These are phyloP conservation scores for Hericium erinaceus DNA, from an alignment of 768 basidiomycete genomes.

Conservation along the genomic window DNA sequence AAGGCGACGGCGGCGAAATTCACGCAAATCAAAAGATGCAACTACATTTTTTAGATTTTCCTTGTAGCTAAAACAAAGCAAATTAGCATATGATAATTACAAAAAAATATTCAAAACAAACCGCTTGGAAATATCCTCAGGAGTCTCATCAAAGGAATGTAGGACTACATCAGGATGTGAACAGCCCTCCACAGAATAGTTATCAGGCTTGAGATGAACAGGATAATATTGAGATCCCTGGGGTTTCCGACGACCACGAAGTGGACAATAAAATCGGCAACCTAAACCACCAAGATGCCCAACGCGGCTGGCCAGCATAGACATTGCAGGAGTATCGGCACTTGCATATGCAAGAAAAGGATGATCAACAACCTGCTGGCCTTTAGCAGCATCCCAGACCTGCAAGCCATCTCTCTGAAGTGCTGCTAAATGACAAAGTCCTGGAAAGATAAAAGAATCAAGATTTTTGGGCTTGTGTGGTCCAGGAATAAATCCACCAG, in stretches of 20 bases:
- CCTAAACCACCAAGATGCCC: conserved; percentile 25
- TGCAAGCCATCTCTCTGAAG: conserved; percentile 18
- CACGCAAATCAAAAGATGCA: no score
- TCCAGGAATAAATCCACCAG: conserved; percentile 22
- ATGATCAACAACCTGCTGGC: conserved; percentile 1
- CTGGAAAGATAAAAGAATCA: conserved; percentile 21
- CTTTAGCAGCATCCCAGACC: conserved; percentile 16
- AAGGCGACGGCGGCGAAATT: neutral
- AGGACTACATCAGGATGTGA: no score
- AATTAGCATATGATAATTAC: no score
- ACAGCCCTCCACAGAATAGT: neutral
- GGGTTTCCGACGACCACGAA: conserved; percentile 23
- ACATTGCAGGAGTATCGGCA: conserved; percentile 28
- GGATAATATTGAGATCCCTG: conserved; percentile 27
- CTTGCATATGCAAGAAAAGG: conserved; percentile 12
- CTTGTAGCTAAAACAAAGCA: no score
- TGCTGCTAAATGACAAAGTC: conserved; percentile 24
- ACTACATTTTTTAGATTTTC: no score
- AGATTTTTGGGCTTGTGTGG: conserved; percentile 24
- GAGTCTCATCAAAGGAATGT: no score
- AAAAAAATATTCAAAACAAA: no score
- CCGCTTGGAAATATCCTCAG: no score
- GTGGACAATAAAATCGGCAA: conserved; percentile 21
- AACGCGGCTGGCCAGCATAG: conserved; percentile 23
- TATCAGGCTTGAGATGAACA: neutral